Evolutionary conservation across 768 basidiomycete species (phyloP).

Genomic region (Imleria badia): DNA sequence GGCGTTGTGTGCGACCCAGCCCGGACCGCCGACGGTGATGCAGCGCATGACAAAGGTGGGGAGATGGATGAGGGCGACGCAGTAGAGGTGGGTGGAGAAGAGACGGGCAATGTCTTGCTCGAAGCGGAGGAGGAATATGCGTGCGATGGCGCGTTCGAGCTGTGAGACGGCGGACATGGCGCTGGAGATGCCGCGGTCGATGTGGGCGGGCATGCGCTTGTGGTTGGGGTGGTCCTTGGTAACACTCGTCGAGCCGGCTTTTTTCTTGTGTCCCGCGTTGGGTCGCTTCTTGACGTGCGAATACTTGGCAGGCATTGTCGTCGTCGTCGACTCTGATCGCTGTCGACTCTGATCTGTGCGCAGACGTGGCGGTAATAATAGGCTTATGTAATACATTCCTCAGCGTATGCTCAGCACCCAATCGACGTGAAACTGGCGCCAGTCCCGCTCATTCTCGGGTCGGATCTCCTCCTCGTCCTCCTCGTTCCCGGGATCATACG

Average conservation of each 20-base stretch:
- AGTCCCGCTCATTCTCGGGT: constrained; percentile 31
- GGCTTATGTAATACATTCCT: constrained; percentile 18
- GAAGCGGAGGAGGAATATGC: constrained; percentile 65
- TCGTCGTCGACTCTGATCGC: constrained; percentile 24
- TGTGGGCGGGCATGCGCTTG: constrained; percentile 44
- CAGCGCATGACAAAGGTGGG: constrained; percentile 70
- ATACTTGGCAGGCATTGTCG: constrained; percentile 66
- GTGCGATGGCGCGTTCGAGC: constrained; percentile 67
- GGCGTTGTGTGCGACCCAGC: constrained; percentile 68
- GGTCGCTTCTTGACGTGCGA: constrained; percentile 72
- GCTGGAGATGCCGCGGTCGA: constrained; percentile 54
- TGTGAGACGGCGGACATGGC: constrained; percentile 62
- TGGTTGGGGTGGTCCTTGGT: constrained; percentile 32
- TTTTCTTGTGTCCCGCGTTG: constrained; percentile 48
- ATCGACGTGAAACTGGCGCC: constrained; percentile 57
- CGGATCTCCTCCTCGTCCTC: constrained; percentile 35
- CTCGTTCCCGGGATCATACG: constrained; percentile 31
- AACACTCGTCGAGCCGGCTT: constrained; percentile 33
- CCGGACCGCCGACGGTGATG: constrained; percentile 57
- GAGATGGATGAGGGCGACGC: constrained; percentile 60
- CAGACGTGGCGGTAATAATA: constrained; percentile 5
- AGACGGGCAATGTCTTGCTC: constrained; percentile 75
- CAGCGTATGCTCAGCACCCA: constrained; percentile 26
- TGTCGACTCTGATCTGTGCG: constrained; percentile 12
- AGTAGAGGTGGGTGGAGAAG: constrained; percentile 69